Base-by-base conservation (phyloP, 1,284 basidiomycete species). In the Pisolithus thermaeus region DNA sequence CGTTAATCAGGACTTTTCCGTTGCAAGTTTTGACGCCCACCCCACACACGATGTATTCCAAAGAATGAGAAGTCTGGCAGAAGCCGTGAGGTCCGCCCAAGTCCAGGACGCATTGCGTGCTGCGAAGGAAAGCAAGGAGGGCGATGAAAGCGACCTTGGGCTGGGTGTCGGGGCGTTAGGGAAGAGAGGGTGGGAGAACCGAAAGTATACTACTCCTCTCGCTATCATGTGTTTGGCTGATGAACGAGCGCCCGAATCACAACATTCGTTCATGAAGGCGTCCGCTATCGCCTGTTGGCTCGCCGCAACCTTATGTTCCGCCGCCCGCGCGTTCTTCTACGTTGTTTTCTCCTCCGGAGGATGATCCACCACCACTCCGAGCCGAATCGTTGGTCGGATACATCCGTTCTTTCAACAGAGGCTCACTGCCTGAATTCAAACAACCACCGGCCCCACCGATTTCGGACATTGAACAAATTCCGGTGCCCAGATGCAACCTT, bases 301-400 rank as follows among this genome's bases (percentile, higher is more conserved):
- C 82, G 3, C 80, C 83, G 5, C 76, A 78, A 51, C 78, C 80
- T 0, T 83, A 80, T 56, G 67, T 77, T 28, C 69, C 72, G 3
- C 69, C 71, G 1, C 52, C 74, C 69, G 55, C 68, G 60, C 41
- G 71, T 39, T 62, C 65, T 23, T 65, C 63, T 32, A 67, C 70
- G 8, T 57, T 77, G 22, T 80, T 83, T 46, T 75, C 76, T n/a
- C 55, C 63, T 4, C 42, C 57, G 2, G 70, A 71, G 35, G 65
- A 66, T 8, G 70, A 68, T 14, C 58, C 58, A n/a, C 56, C 61
- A 0, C 59, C 72, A 6, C 57, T 83, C 41, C 63, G 67, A n/a
- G 63, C 71, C 37, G 73, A 74, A 36, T 72, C 65, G 4, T 66
- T 87, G 14, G 49, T 70, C 4, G 70, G 67, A 6, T 85, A 76